Evolutionary conservation across 2,329 filamentous ascomycete species (phyloP), one percentile per base, ranked within the genome.

Genomic region (Beauveria bassiana): DNA sequence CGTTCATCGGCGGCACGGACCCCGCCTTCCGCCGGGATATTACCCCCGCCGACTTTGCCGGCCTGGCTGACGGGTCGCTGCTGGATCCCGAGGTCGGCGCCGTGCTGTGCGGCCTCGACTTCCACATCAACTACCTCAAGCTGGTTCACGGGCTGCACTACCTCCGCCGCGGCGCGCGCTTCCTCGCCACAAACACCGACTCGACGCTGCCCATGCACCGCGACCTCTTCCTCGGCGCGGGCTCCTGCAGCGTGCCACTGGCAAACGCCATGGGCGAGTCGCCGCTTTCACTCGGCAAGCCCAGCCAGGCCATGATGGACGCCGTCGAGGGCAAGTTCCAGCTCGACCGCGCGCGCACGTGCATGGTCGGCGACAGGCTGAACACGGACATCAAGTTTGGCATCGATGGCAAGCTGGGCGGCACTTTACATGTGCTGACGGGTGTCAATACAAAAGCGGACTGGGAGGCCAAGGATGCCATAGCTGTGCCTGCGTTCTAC

Each of bases 281-380:
- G 68, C 93, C 95, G 1, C 75, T 91, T 38, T 86, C 90, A 3
- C 78, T 98, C 46, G 95, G 95, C 0, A 99, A 99, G 78, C 95
- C 95, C 3, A 96, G 91, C 72, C 92, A 96, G 78, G 93, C 93
- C 4, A 99, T 99, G 95, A 96, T 99, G 93, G 93, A 98, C 73
- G 92, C 95, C 3, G 89, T 99, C 62, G 93, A 98, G 79, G 93
- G 93, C 62, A 96, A 96, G 75, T 97, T 98, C 74, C 82, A 89
- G 67, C 88, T 99, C 59, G 87, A 98, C 73, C 84, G 93, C 43
- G 84, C 81, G 63, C 86, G 86, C 67, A 90, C 95, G 1, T 98
- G 95, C 76, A 99, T 99, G 95, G 84, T 99, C 49, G 95, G 95
- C 7, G 95, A 99, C 74, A 83, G 95, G 34, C 79, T 96, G 65